These are phyloP conservation scores for Curvularia verruculosa DNA, from an alignment of 2,329 filamentous ascomycete genomes.

Conservation along the genomic window DNA sequence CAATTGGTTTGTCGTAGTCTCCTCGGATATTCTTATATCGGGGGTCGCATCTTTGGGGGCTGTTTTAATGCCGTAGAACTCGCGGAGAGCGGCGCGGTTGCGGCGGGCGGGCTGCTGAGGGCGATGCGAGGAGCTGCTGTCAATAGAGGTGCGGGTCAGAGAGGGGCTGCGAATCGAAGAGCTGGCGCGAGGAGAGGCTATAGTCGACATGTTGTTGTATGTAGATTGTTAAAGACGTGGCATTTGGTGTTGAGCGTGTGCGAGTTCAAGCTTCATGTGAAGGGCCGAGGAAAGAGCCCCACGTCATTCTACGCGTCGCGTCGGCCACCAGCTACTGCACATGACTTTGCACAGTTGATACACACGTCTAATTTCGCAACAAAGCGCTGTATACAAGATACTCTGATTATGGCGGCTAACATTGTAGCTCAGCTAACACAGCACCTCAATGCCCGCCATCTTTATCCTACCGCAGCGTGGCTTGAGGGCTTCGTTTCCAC, in stretches of 20 bases:
- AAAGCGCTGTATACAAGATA: not conserved
- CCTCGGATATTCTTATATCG: slow-evolving; percentile 41
- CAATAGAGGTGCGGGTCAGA: slow-evolving; percentile 77
- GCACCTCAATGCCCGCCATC: slow-evolving; percentile 63
- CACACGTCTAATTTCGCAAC: not conserved
- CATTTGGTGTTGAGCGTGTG: not conserved
- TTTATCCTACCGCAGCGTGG: slow-evolving; percentile 66
- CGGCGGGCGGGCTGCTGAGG: slow-evolving; percentile 58
- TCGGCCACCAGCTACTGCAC: slow-evolving; percentile 11
- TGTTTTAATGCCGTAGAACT: slow-evolving; percentile 86
- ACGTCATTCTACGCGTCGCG: slow-evolving; percentile 36
- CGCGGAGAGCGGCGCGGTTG: slow-evolving; percentile 85
- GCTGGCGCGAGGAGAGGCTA: slow-evolving; percentile 65
- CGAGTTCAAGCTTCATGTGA: slow-evolving; percentile 16
- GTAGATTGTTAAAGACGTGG: not conserved
- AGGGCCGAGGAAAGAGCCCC: slow-evolving; percentile 31
- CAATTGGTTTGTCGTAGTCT: slow-evolving; percentile 39
- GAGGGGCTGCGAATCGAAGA: slow-evolving; percentile 70
- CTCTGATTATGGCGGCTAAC: slow-evolving; percentile 34
- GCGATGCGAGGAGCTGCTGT: slow-evolving; percentile 35
- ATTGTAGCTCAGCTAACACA: slow-evolving; percentile 50
- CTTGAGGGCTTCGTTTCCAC: slow-evolving; percentile 66
- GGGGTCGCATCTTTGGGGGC: slow-evolving; percentile 40
- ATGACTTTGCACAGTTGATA: not conserved
- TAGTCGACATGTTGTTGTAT: slow-evolving; percentile 59